A percentile compares a stretch with the other conserved stretches of the same genome.
Evolutionary conservation across 2,329 filamentous ascomycete genomes (phyloP).

Genomic region (Penicillium sp.): DNA sequence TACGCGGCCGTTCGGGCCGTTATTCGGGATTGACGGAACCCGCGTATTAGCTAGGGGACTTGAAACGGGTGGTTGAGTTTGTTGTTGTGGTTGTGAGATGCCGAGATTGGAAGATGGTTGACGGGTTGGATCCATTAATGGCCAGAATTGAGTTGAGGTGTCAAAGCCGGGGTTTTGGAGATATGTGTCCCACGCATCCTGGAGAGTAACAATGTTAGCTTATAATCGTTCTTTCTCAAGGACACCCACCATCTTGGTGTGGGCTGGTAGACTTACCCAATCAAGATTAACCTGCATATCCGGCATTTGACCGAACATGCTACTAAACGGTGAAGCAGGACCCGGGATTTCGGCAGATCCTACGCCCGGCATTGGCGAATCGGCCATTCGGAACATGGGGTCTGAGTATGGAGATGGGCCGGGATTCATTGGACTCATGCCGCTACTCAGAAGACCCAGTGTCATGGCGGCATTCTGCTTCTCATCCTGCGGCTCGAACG

Average conservation of each 20-base stretch:
- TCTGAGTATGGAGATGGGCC: conserved; percentile 36
- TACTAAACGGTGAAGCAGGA: conserved; percentile 56
- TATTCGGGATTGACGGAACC: conserved; percentile 21
- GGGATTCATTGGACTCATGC: conserved; percentile 56
- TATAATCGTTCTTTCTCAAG: too few relatives aligned
- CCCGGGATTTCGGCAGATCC: conserved; percentile 43
- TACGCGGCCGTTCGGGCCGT: conserved; percentile 10
- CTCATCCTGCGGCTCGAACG: conserved; percentile 55
- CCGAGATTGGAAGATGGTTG: conserved; percentile 24
- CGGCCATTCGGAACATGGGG: conserved; percentile 33
- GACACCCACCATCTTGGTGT: too few relatives aligned
- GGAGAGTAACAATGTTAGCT: conserved; percentile 29
- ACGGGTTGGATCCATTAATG: conserved; percentile 36
- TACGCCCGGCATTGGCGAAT: conserved; percentile 31
- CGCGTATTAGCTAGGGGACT: conserved; percentile 29
- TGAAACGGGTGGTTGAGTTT: conserved; percentile 19
- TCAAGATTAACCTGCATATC: conserved; percentile 63
- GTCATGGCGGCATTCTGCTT: conserved; percentile 72
- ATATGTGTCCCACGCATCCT: conserved; percentile 73
- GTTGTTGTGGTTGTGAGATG: conserved; percentile 10
- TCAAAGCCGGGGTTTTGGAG: conserved; percentile 63
- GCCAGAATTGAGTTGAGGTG: conserved; percentile 44
- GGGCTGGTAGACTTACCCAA: conserved; percentile 58
- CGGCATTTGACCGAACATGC: conserved; percentile 59
- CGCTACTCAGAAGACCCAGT: conserved; percentile 68